Evolutionary conservation across 78 protist species (phyloP).

Genomic region (Isochrysis galbana): DNA sequence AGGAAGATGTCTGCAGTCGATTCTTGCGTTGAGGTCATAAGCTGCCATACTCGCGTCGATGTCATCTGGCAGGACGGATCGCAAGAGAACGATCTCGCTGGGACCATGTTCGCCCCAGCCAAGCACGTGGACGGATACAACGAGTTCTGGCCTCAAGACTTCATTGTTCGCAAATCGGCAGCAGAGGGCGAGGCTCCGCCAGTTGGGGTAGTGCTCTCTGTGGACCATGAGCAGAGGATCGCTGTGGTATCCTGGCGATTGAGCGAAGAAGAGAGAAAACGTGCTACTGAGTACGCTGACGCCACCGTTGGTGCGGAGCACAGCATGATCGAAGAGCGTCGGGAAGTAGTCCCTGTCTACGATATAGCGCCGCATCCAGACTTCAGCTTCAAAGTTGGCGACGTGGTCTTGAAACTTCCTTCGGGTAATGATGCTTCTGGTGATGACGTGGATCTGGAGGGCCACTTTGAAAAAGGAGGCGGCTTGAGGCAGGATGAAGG

Average conservation of each 20-base stretch:
- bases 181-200: not conserved
- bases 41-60: conserved; percentile 3
- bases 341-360: not conserved
- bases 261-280: not conserved
- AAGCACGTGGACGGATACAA: conserved; percentile 17
- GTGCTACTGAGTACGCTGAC: not conserved
- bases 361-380: not conserved
- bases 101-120: not conserved
- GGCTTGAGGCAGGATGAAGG: not conserved
- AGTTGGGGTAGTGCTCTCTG: not conserved
- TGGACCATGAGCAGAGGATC: not conserved
- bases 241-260: not conserved
- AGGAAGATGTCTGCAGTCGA: not conserved
- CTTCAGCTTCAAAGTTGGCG: not conserved
- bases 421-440: not conserved
- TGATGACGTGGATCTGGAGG: not conserved
- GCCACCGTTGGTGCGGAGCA: not conserved
- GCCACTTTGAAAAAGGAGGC: too few species aligned
- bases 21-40: not conserved
- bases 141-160: conserved; percentile 30
- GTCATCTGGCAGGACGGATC: conserved; percentile 24
- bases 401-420: not conserved
- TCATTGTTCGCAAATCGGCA: not conserved
- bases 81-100: not conserved
- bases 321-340: not conserved